Conservation (phyloP, 179 eudicot genomes). For the Beta corolliflora region DNA sequence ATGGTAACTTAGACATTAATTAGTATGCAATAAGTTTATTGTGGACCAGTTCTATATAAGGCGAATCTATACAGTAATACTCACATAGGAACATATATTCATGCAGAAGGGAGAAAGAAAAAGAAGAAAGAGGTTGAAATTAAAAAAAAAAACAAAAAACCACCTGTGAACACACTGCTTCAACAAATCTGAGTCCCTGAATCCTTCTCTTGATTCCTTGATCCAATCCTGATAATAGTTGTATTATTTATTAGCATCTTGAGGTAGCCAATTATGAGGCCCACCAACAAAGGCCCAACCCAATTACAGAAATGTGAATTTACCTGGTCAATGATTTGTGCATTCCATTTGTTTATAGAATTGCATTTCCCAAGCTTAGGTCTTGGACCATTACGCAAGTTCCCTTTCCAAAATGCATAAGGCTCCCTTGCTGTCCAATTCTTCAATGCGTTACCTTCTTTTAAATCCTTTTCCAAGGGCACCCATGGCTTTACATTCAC, state of each 20-base stretch:
- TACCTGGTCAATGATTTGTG: constrained; percentile 42
- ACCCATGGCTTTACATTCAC: constrained; percentile 52
- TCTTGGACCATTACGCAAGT: constrained; percentile 35
- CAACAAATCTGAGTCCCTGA: constrained; percentile 41
- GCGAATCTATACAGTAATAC: no score
- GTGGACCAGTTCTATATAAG: no score
- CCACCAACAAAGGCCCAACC: not conserved
- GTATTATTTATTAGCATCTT: not conserved
- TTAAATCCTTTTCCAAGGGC: constrained; percentile 38
- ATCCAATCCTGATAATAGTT: constrained; percentile 40
- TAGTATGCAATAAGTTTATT: no score
- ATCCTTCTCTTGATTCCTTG: constrained; percentile 38
- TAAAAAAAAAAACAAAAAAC: not conserved
- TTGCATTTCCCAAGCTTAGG: constrained; percentile 38
- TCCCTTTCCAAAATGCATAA: constrained; percentile 63
- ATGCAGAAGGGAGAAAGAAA: not conserved
- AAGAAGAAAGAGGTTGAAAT: not conserved
- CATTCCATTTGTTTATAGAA: constrained; percentile 35
- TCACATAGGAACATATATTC: no score
- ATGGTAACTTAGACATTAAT: no score
- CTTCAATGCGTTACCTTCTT: constrained; percentile 38
- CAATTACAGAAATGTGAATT: not conserved
- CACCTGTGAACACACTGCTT: constrained; percentile 48
- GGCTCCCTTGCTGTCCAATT: constrained; percentile 52
- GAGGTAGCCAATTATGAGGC: not conserved